A percentile compares a stretch with the other conserved stretches of the same genome.
These are phyloP conservation scores for Shiraia sp. DNA, from an alignment of 2,329 filamentous ascomycete species.

Conservation along the genomic window DNA sequence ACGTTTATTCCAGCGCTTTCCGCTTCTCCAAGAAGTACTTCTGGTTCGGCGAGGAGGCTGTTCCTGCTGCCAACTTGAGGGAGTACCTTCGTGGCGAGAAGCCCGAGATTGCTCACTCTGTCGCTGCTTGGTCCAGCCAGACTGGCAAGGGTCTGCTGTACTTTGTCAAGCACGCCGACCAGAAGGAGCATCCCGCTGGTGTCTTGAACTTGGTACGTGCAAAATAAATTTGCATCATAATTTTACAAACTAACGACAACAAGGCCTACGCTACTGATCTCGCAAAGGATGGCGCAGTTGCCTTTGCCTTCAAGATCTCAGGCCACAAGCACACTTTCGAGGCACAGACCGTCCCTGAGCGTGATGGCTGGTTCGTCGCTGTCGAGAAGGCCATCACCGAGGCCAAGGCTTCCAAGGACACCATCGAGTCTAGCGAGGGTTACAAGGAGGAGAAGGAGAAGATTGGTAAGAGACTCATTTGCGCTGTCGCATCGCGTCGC, in stretches of 20 bases:
- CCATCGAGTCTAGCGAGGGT: conserved; percentile 74
- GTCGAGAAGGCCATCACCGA: conserved; percentile 60
- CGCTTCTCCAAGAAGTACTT: conserved; percentile 93
- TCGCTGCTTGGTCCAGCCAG: conserved; percentile 86
- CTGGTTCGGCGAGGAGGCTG: conserved; percentile 64
- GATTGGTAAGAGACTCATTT: conserved; percentile 56
- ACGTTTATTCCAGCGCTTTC: conserved; percentile 67
- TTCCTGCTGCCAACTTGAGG: conserved; percentile 73
- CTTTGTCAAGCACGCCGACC: conserved; percentile 79
- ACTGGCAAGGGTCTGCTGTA: conserved; percentile 95
- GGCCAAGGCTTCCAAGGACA: conserved; percentile 78
- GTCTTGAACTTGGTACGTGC: conserved; percentile 80
- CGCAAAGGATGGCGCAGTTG: conserved; percentile 72
- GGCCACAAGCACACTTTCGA: conserved; percentile 95
- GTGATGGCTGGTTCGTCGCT: conserved; percentile 89
- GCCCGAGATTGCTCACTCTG: conserved; percentile 74
- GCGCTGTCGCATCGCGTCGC: conserved; percentile 23
- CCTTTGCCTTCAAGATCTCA: conserved; percentile 84
- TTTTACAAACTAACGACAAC: conserved; percentile 36
- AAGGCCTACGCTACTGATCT: conserved; percentile 72
- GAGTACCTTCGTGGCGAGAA: conserved; percentile 89
- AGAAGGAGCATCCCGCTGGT: conserved; percentile 79
- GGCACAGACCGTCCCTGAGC: conserved; percentile 70
- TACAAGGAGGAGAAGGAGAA: conserved; percentile 88
- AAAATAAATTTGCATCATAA: background rate